Conservation (phyloP, 495 filamentous ascomycete genomes). For the Achaetomiella virescens region DNA sequence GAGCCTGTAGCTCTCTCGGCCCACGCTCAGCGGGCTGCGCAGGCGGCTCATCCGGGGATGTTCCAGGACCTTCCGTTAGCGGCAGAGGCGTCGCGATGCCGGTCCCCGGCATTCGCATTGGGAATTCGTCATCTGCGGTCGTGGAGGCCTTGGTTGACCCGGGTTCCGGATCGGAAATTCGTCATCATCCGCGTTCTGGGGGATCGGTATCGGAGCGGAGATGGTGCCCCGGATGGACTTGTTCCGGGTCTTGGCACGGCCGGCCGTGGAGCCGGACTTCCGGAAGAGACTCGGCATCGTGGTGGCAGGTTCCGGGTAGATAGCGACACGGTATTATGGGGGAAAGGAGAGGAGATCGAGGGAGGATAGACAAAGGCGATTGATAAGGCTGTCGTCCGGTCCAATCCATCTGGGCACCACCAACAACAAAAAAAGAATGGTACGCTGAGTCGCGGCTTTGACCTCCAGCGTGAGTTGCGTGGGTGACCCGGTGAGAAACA, state of each 20-base stretch:
- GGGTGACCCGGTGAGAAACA: conserved; percentile 11
- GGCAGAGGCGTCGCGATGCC: conserved; percentile 32
- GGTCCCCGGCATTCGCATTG: conserved; percentile 34
- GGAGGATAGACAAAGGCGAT: conserved; percentile 6
- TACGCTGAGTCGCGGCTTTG: conserved; percentile 18
- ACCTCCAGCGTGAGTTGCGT: conserved; percentile 8
- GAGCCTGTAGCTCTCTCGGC: neutral
- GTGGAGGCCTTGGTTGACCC: conserved; percentile 29
- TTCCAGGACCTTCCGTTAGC: conserved; percentile 14
- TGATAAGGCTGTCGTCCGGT: conserved; percentile 17
- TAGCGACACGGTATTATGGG: neutral
- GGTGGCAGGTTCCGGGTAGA: neutral
- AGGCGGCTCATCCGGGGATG: conserved; percentile 20
- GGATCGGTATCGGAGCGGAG: conserved; percentile 47
- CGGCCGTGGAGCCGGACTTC: conserved; percentile 33
- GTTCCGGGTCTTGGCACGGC: conserved; percentile 35
- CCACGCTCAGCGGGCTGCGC: neutral
- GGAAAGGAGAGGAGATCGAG: conserved; percentile 1
- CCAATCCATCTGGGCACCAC: conserved; percentile 25
- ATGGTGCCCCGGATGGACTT: conserved; percentile 47
- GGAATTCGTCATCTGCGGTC: conserved; percentile 34
- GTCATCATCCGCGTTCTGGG: conserved; percentile 32
- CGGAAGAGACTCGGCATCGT: conserved; percentile 31
- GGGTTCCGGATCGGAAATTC: conserved; percentile 44
- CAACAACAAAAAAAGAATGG: conserved; percentile 4